A percentile compares a stretch with the other conserved stretches of the same genome.
Conservation (phyloP, 768 basidiomycete genomes). For the Wakefieldia striispora region DNA sequence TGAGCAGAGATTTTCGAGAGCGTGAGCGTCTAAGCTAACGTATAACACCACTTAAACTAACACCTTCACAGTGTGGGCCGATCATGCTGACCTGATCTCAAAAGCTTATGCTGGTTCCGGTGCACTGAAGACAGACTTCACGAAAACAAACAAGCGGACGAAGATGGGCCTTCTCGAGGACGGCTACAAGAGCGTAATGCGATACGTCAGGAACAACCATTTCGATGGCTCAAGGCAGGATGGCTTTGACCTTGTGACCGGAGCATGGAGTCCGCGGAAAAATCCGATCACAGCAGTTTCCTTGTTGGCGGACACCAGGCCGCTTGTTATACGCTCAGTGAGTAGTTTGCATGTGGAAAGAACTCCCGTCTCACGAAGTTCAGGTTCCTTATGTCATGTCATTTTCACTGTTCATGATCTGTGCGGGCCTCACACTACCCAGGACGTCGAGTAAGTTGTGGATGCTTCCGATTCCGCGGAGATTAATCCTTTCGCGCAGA, state of each 20-base stretch:
- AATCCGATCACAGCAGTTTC: slow-evolving; percentile 68
- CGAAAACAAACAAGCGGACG: slow-evolving; percentile 88
- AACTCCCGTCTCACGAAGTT: slow-evolving; percentile 3
- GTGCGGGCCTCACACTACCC: slow-evolving; percentile 82
- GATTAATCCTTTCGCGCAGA: slow-evolving; percentile 43
- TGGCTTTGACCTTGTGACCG: slow-evolving; percentile 92
- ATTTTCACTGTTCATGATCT: slow-evolving; percentile 86
- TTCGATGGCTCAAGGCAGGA: slow-evolving; percentile 94
- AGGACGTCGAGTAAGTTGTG: slow-evolving; percentile 73
- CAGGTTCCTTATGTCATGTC: slow-evolving; percentile 83
- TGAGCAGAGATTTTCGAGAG: slow-evolving; percentile 84
- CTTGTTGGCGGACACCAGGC: slow-evolving; percentile 73
- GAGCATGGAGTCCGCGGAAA: slow-evolving; percentile 82
- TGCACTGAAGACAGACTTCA: slow-evolving; percentile 95
- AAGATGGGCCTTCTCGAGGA: slow-evolving; percentile 79
- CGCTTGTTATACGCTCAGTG: slow-evolving; percentile 82
- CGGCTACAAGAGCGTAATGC: slow-evolving; percentile 75
- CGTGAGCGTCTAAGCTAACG: slow-evolving; percentile 47
- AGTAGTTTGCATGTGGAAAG: slow-evolving; percentile 27
- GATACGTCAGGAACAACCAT: slow-evolving; percentile 96
- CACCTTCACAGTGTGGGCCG: slow-evolving; percentile 81
- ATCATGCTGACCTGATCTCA: slow-evolving; percentile 90
- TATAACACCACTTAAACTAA: slow-evolving; percentile 6
- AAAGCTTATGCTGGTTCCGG: slow-evolving; percentile 93
- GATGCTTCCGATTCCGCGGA: neutral